These are phyloP conservation scores for Ceratobasidium sp. DNA, from an alignment of 1,284 basidiomycete genomes.

Conservation along the genomic window DNA sequence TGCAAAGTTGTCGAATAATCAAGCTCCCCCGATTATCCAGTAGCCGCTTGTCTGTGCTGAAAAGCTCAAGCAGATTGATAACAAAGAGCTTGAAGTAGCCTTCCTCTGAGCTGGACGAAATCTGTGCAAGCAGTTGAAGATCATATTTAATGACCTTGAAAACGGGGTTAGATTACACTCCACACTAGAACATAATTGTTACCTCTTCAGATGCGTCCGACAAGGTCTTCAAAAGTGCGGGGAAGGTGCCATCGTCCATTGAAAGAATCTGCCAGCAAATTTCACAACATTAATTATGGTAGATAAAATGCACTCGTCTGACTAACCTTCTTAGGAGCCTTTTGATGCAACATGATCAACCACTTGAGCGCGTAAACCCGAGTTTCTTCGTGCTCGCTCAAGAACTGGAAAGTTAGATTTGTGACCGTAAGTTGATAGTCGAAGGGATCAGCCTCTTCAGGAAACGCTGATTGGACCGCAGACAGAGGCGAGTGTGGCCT, in stretches of 20 bases:
- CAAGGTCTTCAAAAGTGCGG: constrained; percentile 92
- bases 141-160: constrained; percentile 92
- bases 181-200: constrained; percentile 29
- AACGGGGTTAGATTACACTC: constrained; percentile 20
- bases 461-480: constrained; percentile 47
- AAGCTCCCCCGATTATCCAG: constrained; percentile 93
- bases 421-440: constrained; percentile 94
- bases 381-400: constrained; percentile 97
- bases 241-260: constrained; percentile 97
- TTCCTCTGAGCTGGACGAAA: constrained; percentile 93
- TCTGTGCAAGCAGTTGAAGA: constrained; percentile 94
- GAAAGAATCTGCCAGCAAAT: constrained; percentile 76
- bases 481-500: constrained; percentile 51
- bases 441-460: constrained; percentile 78
- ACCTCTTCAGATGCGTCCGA: constrained; percentile 98
- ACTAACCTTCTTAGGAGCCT: constrained; percentile 89
- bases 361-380: constrained; percentile 95
- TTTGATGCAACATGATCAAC: constrained; percentile 98
- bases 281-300: not conserved
- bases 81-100: constrained; percentile 96
- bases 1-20: constrained; percentile 94
- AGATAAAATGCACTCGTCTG: not conserved
- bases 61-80: constrained; percentile 92
- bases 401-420: constrained; percentile 90
- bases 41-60: constrained; percentile 92